Percentiles rank a stretch among this genome's conserved stretches.
phyloP scores from a whole-genome alignment of 1,284 basidiomycete species.

The Microbotryum lychnidis-dioicae region DNA sequence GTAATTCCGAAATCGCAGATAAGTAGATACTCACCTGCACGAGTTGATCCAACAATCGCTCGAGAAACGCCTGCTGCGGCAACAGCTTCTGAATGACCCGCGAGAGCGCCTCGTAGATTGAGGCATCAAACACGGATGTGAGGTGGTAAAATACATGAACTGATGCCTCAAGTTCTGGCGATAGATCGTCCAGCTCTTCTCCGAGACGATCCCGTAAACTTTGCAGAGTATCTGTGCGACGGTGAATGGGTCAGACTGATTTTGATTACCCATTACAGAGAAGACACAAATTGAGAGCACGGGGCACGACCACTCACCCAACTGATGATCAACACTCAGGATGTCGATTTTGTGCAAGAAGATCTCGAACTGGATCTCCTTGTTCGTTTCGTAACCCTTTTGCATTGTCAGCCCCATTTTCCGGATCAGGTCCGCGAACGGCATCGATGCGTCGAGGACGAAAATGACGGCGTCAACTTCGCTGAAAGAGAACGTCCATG shows the following conservation, averaged over 20 bases:
- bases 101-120: slow-evolving; percentile 79
- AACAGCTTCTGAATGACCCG: slow-evolving; percentile 62
- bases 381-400: slow-evolving; percentile 57
- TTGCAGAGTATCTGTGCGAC: slow-evolving; percentile 70
- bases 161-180: slow-evolving; percentile 34
- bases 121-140: slow-evolving; percentile 82
- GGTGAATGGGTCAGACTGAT: too few species aligned
- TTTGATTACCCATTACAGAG: too few species aligned
- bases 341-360: slow-evolving; percentile 96
- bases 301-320: slow-evolving; percentile 51
- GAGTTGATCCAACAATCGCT: slow-evolving; percentile 72
- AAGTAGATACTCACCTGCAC: slow-evolving; percentile 52
- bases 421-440: slow-evolving; percentile 38
- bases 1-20: background rate
- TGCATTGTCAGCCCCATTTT: slow-evolving; percentile 38
- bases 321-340: slow-evolving; percentile 82
- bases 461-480: slow-evolving; percentile 57
- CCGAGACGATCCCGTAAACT: slow-evolving; percentile 77
- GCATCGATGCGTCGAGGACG: slow-evolving; percentile 90
- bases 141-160: slow-evolving; percentile 56
- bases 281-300: background rate
- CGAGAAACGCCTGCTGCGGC: slow-evolving; percentile 54
- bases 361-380: slow-evolving; percentile 73
- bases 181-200: slow-evolving; percentile 68
- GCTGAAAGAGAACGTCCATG: slow-evolving; percentile 47